Base-by-base conservation (phyloP, 73 alveolate species). In the Durusdinium trenchii region DNA sequence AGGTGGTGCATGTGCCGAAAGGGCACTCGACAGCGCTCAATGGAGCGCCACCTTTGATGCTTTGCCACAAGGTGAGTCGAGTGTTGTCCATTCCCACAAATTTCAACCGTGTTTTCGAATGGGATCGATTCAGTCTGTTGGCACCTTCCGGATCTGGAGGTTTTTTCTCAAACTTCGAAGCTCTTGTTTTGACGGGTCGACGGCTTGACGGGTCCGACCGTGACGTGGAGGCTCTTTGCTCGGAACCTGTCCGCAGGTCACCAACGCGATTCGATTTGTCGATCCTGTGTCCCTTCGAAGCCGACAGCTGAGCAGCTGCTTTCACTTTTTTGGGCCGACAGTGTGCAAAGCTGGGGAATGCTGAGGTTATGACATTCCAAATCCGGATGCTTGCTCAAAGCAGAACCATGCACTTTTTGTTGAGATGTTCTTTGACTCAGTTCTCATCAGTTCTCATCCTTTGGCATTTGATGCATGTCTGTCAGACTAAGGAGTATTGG, bases 1-100 rank as follows among this genome's bases (percentile, higher is more conserved):
- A 87, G 95, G 95, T 87, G 5, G 95, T 87, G 84, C 95, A 87
- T 46, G 95, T 87, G 69, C 95, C 95, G 23, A 87, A 87, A 67
- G 95, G 95, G 85, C 95, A 87, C 67, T 42, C n/a, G 38, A 57
- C 95, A 50, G 51, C 95, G 35, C 69, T 87, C 85, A 87, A 87
- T 20, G 95, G 95, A 6, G 95, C 95, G 30, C 95, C 95, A 6
- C 95, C 95, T 18, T 85, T 87, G 40, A 26, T 87, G 67, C 95
- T 87, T 67, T 87, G 95, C 67, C 95, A 87, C 84, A 87, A 87
- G 95, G 95, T 38, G 4, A n/a, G n/a, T n/a, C n/a, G n/a, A 40
- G n/a, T n/a, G n/a, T n/a, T n/a, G n/a, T 26, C 46, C 73, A 60
- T 23, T 23, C 69, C 32, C 12, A 23, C 73, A 60, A 60, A 23